phyloP scores from a whole-genome alignment of 257 asterid genomes.

The Coffea eugenioides region DNA sequence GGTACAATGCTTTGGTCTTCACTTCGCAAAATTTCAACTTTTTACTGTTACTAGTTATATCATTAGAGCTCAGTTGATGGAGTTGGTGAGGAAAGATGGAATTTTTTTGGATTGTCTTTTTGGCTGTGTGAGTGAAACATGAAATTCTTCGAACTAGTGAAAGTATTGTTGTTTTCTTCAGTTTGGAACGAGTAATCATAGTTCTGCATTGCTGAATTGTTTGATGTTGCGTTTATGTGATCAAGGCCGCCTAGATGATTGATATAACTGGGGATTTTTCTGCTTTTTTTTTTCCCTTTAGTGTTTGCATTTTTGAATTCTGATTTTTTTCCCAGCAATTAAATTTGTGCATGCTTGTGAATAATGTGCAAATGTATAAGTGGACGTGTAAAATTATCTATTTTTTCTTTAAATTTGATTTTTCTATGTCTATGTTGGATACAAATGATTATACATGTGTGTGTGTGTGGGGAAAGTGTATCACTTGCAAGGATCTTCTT shows the following conservation, averaged over 20 bases:
- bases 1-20: neutral
- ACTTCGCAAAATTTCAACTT: neutral
- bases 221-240: neutral
- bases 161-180: neutral
- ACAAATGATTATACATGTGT: neutral
- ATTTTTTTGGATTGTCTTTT: neutral
- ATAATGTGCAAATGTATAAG: too few relatives aligned
- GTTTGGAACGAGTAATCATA: neutral
- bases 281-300: neutral
- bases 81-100: neutral
- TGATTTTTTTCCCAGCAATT: too few relatives aligned
- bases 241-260: neutral
- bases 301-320: too few relatives aligned
- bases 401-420: too few relatives aligned
- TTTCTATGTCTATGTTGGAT: neutral
- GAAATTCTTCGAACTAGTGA: neutral
- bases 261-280: neutral
- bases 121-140: neutral
- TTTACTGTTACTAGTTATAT: neutral
- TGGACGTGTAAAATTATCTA: too few relatives aligned
- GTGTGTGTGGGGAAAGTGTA: too few relatives aligned
- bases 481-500: neutral
- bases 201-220: neutral
- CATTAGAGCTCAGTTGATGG: neutral
- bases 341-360: too few relatives aligned